phyloP scores from a whole-genome alignment of 257 asterid species.

The Solanum pennellii region DNA sequence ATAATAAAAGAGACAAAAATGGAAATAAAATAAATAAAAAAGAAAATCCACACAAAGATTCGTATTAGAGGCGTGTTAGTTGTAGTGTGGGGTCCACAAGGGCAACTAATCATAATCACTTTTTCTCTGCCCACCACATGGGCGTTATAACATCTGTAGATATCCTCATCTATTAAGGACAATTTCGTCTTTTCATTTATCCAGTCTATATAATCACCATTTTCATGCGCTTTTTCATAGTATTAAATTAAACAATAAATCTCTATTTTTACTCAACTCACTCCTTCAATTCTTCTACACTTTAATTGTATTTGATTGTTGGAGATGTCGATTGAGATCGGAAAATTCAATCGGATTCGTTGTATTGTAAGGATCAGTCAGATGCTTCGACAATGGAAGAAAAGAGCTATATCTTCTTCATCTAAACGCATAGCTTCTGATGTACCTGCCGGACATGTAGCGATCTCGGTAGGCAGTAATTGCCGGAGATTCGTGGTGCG shows the following conservation, averaged over 20 bases:
- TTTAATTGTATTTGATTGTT: background rate
- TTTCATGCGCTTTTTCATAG: background rate
- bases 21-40: background rate
- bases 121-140: background rate
- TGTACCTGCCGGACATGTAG: slow-evolving; percentile 82
- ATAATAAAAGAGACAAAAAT: too few relatives aligned
- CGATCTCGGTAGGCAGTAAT: slow-evolving; percentile 50
- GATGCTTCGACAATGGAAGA: slow-evolving; percentile 66
- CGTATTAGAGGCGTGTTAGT: background rate
- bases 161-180: slow-evolving; percentile 12
- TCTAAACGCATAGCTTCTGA: slow-evolving; percentile 35
- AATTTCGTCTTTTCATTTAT: background rate
- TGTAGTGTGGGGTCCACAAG: background rate
- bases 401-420: slow-evolving; percentile 24
- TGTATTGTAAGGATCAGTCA: slow-evolving; percentile 61
- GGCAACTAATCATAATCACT: background rate
- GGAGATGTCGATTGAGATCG: slow-evolving; percentile 10
- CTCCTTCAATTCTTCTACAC: background rate
- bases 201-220: background rate
- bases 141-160: background rate
- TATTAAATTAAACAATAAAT: background rate
- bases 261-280: background rate
- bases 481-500: slow-evolving; percentile 53
- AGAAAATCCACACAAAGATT: background rate
- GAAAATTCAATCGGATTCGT: slow-evolving; percentile 34